Percentiles rank a stretch among this genome's conserved stretches.
Conservation (phyloP, 2,329 filamentous ascomycete species). For the Nothophaeocryptopus gaeumannii region DNA sequence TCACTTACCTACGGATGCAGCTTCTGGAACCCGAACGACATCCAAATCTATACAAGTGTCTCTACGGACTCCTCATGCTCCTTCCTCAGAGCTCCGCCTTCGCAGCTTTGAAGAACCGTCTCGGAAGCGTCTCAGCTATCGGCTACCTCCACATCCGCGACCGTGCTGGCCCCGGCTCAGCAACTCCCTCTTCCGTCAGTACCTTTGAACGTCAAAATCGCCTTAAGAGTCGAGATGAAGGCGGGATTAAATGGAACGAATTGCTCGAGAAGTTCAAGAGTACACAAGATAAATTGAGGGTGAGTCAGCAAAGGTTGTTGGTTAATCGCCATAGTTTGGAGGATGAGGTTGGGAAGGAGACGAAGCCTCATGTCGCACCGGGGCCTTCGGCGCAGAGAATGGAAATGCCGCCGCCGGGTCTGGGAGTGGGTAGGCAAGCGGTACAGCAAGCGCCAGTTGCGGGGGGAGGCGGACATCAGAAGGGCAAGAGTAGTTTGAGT, state of each 20-base stretch:
- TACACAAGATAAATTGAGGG: constrained; percentile 81
- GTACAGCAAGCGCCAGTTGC: constrained; percentile 11
- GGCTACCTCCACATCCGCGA: constrained; percentile 78
- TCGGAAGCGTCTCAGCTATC: constrained; percentile 96
- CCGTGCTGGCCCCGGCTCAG: constrained; percentile 21
- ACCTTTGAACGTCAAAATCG: constrained; percentile 61
- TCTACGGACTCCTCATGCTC: constrained; percentile 95
- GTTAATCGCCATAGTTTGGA: constrained; percentile 27
- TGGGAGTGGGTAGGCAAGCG: too few relatives aligned
- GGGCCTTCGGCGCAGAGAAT: constrained; percentile 7
- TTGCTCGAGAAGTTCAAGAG: constrained; percentile 90
- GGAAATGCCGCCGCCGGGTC: constrained; percentile 1
- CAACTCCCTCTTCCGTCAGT: constrained; percentile 37
- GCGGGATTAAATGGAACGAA: constrained; percentile 78
- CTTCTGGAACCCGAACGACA: constrained; percentile 92
- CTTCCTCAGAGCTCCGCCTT: constrained; percentile 98
- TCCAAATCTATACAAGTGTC: constrained; percentile 83
- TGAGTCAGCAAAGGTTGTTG: constrained; percentile 54
- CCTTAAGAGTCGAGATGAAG: constrained; percentile 69
- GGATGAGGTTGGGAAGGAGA: constrained; percentile 25
- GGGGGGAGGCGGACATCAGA: constrained; percentile 22
- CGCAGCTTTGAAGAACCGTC: constrained; percentile 88
- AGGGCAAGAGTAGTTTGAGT: constrained; percentile 42
- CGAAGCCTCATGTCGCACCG: constrained; percentile 14
- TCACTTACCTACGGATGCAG: constrained; percentile 94